Evolutionary conservation across 768 basidiomycete genomes (phyloP).

Genomic region (Lactifluus volemus): DNA sequence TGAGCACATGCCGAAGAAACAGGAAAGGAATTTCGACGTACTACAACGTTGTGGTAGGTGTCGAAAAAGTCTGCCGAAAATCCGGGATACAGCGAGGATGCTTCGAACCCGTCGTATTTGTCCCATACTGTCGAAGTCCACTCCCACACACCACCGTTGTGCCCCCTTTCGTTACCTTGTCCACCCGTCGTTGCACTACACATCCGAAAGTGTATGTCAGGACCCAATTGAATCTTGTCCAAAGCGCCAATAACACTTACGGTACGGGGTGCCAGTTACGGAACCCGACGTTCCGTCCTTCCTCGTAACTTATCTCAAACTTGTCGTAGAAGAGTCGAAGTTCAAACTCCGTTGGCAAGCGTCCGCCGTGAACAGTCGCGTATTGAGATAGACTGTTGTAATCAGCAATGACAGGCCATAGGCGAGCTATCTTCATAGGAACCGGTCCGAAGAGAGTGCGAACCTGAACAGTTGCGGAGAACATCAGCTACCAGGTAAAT

Average conservation of each 20-base stretch:
- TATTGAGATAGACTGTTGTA: constrained; percentile 73
- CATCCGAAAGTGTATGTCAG: background rate
- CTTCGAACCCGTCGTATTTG: constrained; percentile 61
- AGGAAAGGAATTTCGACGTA: constrained; percentile 34
- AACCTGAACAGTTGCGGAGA: constrained; percentile 34
- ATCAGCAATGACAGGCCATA: constrained; percentile 83
- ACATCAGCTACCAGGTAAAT: background rate
- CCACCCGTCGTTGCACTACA: constrained; percentile 60
- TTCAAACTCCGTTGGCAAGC: constrained; percentile 90
- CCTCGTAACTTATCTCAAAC: constrained; percentile 65
- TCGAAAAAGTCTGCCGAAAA: constrained; percentile 92
- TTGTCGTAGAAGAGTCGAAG: constrained; percentile 70
- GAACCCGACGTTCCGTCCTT: constrained; percentile 81
- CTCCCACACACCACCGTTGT: constrained; percentile 97
- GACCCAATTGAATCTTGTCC: background rate
- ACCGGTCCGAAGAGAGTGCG: constrained; percentile 86
- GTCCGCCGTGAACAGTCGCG: constrained; percentile 82
- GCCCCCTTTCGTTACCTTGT: constrained; percentile 46
- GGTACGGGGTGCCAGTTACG: constrained; percentile 91
- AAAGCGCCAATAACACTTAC: constrained; percentile 40
- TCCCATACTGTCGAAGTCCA: constrained; percentile 86
- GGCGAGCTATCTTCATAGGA: constrained; percentile 57
- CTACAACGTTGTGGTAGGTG: constrained; percentile 74
- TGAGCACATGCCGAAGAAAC: constrained; percentile 4
- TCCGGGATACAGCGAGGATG: constrained; percentile 82